Conservation (phyloP, 148 eudicot species). For the Spergularia bocconei region DNA sequence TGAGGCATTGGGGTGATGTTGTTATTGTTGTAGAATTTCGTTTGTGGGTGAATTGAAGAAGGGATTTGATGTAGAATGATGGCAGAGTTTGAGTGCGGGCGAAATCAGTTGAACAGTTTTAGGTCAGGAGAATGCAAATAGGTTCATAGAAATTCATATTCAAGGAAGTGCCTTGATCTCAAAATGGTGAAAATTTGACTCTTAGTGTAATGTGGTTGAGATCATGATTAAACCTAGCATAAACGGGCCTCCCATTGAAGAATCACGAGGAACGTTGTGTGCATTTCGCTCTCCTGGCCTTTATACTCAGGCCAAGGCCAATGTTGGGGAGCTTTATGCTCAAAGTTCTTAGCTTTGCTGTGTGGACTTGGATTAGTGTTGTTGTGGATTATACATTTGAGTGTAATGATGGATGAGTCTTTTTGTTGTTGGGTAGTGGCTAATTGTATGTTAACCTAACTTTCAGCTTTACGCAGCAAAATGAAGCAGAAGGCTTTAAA, state of each 20-base stretch:
- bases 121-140: not conserved
- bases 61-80: not conserved
- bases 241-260: too few relatives aligned
- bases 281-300: too few relatives aligned
- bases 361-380: not conserved
- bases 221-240: too few relatives aligned
- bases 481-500: constrained; percentile 93
- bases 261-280: too few relatives aligned
- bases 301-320: not conserved
- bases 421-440: not conserved
- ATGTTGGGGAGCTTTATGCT: constrained; percentile 5
- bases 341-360: not conserved
- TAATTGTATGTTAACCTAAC: constrained; percentile 33
- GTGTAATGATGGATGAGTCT: not conserved
- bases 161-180: not conserved
- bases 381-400: not conserved
- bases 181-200: too few relatives aligned
- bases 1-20: not conserved
- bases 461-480: constrained; percentile 95
- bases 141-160: not conserved
- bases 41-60: too few relatives aligned
- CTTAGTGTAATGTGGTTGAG: too few relatives aligned
- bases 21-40: not conserved
- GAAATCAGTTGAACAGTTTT: not conserved
- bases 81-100: not conserved